Evolutionary conservation across 2,329 filamentous ascomycete genomes (phyloP), one percentile per base, ranked within the genome.

Genomic region (Thielaviopsis ethacetica): DNA sequence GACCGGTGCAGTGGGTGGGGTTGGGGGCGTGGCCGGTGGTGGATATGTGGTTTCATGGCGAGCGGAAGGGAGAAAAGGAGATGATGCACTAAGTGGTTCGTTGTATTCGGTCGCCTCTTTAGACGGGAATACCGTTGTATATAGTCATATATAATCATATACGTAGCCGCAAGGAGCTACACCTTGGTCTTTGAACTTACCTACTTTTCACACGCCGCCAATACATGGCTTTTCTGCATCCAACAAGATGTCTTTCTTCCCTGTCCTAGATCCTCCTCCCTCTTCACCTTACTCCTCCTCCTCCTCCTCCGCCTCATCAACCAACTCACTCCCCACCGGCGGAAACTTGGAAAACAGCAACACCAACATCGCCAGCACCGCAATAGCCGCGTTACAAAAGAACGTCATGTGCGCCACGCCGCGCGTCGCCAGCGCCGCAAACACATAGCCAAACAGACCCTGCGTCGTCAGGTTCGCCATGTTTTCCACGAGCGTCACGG

Each of bases 401-500:
- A 88, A 88, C 0, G 84, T 85, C 9, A 82, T 70, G 59, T 83
- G 76, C 0, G 79, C 75, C 64, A 77, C 76, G 0, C 82, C 83
- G 0, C 78, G 71, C 38, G 76, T 73, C 0, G 85, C 81, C 52
- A 88, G 74, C 0, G 75, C 77, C 0, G 83, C 78, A 66, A 87
- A 88, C 0, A 85, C 72, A 15, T 85, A 72, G 0, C 85, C 84
- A 63, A 88, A 88, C 0, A 87, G 64, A 0, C 81, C 81, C 60
- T 80, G 81, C 0, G 83, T 88, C 0, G 77, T 72, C 1, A 88
- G 69, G 24, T 78, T 73, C 0, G 83, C 84, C 34, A 86, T 76
- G 63, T 85, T 86, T 65, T 88, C 85, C 0, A 88, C 79, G 0
- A 88, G 71, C 0, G 82, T 86, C 13, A 88, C 82, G 0, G 82